Evolutionary conservation across 805 yeast genomes (phyloP), one percentile per base, ranked within the genome.

Genomic region (Vanderwaltozyma polyspora): DNA sequence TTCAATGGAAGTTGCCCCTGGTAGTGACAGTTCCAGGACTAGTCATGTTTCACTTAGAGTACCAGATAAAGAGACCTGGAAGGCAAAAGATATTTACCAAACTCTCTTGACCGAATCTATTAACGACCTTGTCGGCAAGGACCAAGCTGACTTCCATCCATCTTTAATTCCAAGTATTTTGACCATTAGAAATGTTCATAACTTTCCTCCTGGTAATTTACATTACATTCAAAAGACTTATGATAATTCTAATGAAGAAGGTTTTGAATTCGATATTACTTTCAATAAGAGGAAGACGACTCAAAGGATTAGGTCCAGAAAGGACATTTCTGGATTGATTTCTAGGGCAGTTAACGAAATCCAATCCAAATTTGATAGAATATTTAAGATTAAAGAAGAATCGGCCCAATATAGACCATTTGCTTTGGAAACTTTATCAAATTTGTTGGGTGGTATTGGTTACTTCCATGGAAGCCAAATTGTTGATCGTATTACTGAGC

Each of bases 381-480:
- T 72, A 43, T 86, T 84, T 45, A 44, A 57, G 24, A 39, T 50
- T 7, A 35, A 41, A 16, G 57, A 68, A 0, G 58, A 67, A 31
- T 52, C 49, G 29, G 52, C 54, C 31, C 46, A 59, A 36, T 66
- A 76, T 46, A 48, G 55, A 19, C 44, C 46, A 7, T 87, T 91
- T 60, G 94, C 86, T 1, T 67, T 81, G 46, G 87, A 83, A 45
- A 64, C 85, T 27, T 51, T 89, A 8, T 80, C 96, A 0, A 89
- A 87, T 36, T 64, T 91, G 29, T 53, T 83, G 37, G 98, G 96
- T 15, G 97, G 97, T 11, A 69, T 91, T 34, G 83, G 94, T 2
- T 86, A 85, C 57, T 81, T 81, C 49, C 67, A 82, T 49, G 97
- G 98, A 23, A 80, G 76, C 34, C 82, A 79, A 33, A 50, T 80